Evolutionary conservation across 352 stramenopile species (phyloP), one percentile per base, ranked within the genome.

Genomic region (Blastocystis sp.): DNA sequence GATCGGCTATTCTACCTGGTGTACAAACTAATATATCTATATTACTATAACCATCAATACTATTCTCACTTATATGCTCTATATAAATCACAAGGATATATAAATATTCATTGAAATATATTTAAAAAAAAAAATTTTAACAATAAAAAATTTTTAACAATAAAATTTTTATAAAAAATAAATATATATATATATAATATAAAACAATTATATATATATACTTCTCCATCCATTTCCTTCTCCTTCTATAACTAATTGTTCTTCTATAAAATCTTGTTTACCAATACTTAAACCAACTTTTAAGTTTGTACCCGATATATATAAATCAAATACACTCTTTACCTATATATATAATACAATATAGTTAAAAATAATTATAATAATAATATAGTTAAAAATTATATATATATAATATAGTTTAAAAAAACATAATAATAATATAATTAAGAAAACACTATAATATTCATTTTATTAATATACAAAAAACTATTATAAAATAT

Each of bases 301-400:
- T 2, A 62, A 5, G 41, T 52, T 31, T 0, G 52, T 62, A 16
- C 52, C 52, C 18, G 24, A n/a, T 34, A 31, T 30, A 32, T 62
- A 62, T 7, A 18, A n/a, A 49, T 62, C 52, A 41, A 62, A 62
- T 11, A 31, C 41, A 24, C 30, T 25, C 23, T 62, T 62, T 27
- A 23, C 41, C 41, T 48, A 35, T 35, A 34, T 21, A 2, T n/a
- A n/a, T n/a, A n/a, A n/a, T n/a, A n/a, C n/a, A n/a, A n/a, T n/a
- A n/a, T n/a, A n/a, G n/a, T n/a, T n/a, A n/a, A n/a, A n/a, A n/a
- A n/a, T n/a, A n/a, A n/a, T n/a, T n/a, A n/a, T n/a, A n/a, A n/a
- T n/a, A n/a, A n/a, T n/a, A n/a, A n/a, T n/a, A n/a, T n/a, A n/a
- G n/a, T n/a, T n/a, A n/a, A n/a, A n/a, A n/a, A n/a, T n/a, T n/a